phyloP scores from a whole-genome alignment of 495 filamentous ascomycete genomes.

The Wilcoxina mikolae region DNA sequence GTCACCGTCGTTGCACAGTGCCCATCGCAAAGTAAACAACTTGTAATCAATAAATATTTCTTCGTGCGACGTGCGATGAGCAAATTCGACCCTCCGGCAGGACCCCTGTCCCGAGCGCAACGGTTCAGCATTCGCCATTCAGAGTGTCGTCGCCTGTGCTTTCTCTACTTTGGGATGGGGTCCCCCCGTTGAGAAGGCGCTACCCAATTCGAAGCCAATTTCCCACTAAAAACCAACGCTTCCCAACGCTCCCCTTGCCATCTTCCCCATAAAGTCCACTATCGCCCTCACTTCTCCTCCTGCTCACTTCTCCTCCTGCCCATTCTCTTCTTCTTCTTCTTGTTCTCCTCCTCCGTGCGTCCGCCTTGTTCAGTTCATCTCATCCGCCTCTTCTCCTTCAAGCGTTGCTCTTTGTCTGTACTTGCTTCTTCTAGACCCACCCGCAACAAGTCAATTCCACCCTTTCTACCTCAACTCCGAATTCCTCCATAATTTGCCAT shows the following conservation, averaged over 20 bases:
- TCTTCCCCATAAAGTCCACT: slow-evolving; percentile 4
- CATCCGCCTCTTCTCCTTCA: background rate
- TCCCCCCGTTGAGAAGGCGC: background rate
- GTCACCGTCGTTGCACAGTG: too few relatives aligned
- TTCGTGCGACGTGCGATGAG: too few relatives aligned
- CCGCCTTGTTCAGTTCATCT: background rate
- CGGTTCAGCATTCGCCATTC: background rate
- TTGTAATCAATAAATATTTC: too few relatives aligned
- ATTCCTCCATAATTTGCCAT: slow-evolving; percentile 38
- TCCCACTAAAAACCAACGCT: slow-evolving; percentile 1
- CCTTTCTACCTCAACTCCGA: background rate
- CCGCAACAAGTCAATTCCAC: background rate
- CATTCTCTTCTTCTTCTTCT: slow-evolving; percentile 2
- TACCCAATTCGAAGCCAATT: slow-evolving; percentile 4
- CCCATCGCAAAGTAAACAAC: too few relatives aligned
- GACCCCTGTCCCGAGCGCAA: background rate
- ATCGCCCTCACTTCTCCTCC: slow-evolving; percentile 4
- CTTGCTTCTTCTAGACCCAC: background rate
- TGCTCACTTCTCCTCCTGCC: slow-evolving; percentile 5
- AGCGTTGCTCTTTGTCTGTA: background rate
- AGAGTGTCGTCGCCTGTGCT: background rate
- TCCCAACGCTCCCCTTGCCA: background rate
- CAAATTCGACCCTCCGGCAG: background rate
- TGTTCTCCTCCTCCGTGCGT: background rate
- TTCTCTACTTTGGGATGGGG: background rate